Percentiles rank a stretch among this genome's conserved stretches.
Conservation (phyloP, 176 grass and related monocot genomes). For the Ensete ventricosum region DNA sequence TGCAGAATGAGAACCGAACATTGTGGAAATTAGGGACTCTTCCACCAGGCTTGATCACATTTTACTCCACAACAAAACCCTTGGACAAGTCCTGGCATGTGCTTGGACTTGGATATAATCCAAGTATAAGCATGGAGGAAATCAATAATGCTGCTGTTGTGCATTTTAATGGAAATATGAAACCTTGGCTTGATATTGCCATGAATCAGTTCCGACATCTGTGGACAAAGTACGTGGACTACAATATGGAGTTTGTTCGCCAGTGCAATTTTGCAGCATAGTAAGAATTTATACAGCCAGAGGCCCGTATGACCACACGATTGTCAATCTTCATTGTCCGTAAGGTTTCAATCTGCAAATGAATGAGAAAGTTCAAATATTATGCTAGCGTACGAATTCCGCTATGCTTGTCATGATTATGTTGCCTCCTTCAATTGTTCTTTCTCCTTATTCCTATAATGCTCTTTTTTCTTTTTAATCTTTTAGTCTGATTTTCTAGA, state of each 20-base stretch:
- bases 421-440: background rate
- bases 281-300: background rate
- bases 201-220: constrained; percentile 87
- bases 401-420: no score
- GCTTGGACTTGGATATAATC: constrained; percentile 90
- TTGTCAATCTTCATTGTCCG: background rate
- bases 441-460: constrained; percentile 4
- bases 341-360: background rate
- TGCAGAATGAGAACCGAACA: constrained; percentile 87
- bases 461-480: no score
- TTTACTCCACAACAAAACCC: constrained; percentile 96
- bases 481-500: background rate
- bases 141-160: constrained; percentile 91
- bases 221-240: constrained; percentile 91
- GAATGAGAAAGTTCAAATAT: no score
- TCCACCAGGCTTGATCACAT: constrained; percentile 89
- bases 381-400: no score
- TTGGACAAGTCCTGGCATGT: constrained; percentile 97
- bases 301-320: no score
- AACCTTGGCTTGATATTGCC: constrained; percentile 96
- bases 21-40: constrained; percentile 94
- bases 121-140: constrained; percentile 97
- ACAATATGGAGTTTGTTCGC: constrained; percentile 50
- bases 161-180: constrained; percentile 99
- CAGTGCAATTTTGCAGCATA: constrained; percentile 87